Evolutionary conservation across 345 rosid genomes (phyloP).

Genomic region (Pseudoturritis turrita): DNA sequence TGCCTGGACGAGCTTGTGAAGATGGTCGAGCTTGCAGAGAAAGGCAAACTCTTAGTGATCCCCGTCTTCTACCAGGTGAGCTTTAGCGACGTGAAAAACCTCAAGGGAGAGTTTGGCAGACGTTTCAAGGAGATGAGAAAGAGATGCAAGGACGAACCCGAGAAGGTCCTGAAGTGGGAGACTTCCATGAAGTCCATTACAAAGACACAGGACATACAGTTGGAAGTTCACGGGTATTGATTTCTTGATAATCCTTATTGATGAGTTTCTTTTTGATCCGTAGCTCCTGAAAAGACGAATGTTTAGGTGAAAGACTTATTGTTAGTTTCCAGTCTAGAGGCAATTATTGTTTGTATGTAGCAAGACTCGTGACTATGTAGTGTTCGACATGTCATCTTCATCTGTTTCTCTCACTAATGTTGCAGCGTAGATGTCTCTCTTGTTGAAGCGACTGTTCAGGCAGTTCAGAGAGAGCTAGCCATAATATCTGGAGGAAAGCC

Average conservation of each 20-base stretch:
- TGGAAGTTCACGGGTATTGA: neutral
- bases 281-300: neutral
- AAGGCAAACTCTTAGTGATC: slow-evolving; percentile 13
- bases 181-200: neutral
- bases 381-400: neutral
- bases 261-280: neutral
- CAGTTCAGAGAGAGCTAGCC: neutral
- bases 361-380: neutral
- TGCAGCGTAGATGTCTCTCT: neutral
- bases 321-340: neutral
- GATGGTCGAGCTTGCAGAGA: slow-evolving; percentile 7
- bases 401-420: neutral
- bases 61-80: slow-evolving; percentile 8
- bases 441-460: neutral
- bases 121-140: neutral
- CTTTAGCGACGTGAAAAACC: neutral
- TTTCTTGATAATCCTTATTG: neutral
- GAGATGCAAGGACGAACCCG: neutral
- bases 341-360: no score
- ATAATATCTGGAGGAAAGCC: neutral
- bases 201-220: neutral
- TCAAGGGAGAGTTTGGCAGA: neutral
- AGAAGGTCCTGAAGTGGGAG: neutral
- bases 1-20: slow-evolving; percentile 4
- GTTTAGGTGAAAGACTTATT: neutral